Conservation (phyloP, 139 green algal species). For the Coelastrella sp. region DNA sequence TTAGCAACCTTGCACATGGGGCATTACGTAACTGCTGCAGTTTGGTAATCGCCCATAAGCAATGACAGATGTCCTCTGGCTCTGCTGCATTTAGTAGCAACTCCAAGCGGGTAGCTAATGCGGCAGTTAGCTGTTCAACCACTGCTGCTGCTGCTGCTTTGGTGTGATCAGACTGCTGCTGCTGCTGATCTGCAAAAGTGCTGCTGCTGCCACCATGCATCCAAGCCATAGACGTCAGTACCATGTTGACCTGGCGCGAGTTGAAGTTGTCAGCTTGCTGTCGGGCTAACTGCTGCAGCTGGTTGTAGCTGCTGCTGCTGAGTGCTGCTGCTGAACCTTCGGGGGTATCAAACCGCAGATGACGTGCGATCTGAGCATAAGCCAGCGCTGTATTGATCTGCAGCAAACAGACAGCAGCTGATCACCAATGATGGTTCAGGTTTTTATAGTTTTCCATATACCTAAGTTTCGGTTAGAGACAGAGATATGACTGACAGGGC, state of each 20-base stretch:
- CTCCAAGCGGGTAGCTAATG: slow-evolving; percentile 13
- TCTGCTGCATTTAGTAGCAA: background rate
- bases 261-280: background rate
- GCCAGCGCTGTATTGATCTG: slow-evolving; percentile 41
- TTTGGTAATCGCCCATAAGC: slow-evolving; percentile 38
- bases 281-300: background rate
- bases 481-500: too few relatives aligned
- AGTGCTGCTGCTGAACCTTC: background rate
- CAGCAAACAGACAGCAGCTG: background rate
- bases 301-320: background rate
- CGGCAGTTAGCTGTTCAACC: background rate
- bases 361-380: slow-evolving; percentile 8
- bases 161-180: background rate
- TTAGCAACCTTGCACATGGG: background rate
- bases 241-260: slow-evolving; percentile 10
- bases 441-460: background rate
- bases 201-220: slow-evolving; percentile 20
- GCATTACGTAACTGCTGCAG: background rate
- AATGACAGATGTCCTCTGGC: slow-evolving; percentile 46
- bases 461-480: too few relatives aligned
- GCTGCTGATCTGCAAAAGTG: background rate
- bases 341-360: slow-evolving; percentile 26
- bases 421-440: background rate
- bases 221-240: slow-evolving; percentile 41
- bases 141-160: background rate